phyloP scores from a whole-genome alignment of 306 rosid genomes.

The Gastrolobium bilobum region DNA sequence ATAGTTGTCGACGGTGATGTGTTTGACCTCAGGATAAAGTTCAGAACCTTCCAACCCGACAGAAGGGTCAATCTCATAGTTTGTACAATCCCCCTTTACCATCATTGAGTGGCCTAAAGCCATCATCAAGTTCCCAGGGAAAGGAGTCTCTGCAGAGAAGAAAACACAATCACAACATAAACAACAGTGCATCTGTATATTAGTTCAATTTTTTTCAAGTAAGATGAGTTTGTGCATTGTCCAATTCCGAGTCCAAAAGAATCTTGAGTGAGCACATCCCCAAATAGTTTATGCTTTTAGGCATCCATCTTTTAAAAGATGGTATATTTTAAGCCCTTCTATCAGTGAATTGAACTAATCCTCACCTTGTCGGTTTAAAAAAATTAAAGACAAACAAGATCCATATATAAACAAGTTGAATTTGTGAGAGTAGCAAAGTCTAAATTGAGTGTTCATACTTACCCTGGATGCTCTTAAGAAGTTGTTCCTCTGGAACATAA shows the following conservation, averaged over 20 bases:
- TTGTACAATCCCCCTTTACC: conserved; percentile 51
- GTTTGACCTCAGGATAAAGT: conserved; percentile 60
- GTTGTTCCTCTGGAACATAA: conserved; percentile 51
- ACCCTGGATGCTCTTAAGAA: conserved; percentile 61
- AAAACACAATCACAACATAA: not conserved
- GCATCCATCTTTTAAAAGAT: too few species aligned
- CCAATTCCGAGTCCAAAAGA: too few species aligned
- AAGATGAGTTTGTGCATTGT: too few species aligned
- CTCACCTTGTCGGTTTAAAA: too few species aligned
- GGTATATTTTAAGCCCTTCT: too few species aligned
- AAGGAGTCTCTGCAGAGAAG: conserved; percentile 49
- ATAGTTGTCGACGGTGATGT: conserved; percentile 49
- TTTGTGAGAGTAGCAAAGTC: not conserved
- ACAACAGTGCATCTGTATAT: not conserved
- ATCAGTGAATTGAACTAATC: too few species aligned
- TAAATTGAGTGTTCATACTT: not conserved
- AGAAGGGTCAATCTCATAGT: conserved; percentile 51
- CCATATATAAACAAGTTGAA: not conserved
- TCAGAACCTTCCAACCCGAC: conserved; percentile 55
- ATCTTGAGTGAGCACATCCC: too few species aligned
- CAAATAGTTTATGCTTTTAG: too few species aligned
- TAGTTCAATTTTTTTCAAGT: too few species aligned
- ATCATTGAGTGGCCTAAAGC: conserved; percentile 43
- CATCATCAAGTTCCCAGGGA: conserved; percentile 43
- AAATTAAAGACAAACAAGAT: too few species aligned